Conservation (phyloP, 805 yeast species). For the Saccharomycodes ludwigii region DNA sequence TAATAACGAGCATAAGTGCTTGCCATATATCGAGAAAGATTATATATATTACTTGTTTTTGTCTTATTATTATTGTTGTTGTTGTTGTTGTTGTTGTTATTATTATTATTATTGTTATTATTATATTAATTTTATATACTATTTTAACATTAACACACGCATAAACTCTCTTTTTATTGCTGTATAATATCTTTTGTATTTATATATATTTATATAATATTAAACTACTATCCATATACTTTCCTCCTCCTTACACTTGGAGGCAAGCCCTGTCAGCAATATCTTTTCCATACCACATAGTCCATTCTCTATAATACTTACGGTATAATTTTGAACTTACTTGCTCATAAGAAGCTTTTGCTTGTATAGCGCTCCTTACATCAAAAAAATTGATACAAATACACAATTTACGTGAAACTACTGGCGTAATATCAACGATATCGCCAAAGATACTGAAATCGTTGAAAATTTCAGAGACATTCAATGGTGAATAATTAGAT, state of each 20-base stretch:
- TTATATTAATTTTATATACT: no score
- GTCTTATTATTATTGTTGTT: no score
- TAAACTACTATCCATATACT: background rate
- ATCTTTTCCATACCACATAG: slow-evolving; percentile 55
- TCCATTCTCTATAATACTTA: slow-evolving; percentile 46
- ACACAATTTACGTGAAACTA: slow-evolving; percentile 53
- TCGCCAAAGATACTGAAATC: slow-evolving; percentile 50
- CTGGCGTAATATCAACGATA: slow-evolving; percentile 49
- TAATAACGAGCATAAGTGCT: no score
- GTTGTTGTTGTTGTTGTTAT: no score
- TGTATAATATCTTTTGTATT: no score
- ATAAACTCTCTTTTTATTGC: no score
- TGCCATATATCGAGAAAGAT: no score
- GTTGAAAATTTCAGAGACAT: slow-evolving; percentile 28
- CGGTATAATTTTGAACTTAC: slow-evolving; percentile 23
- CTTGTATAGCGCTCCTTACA: slow-evolving; percentile 45
- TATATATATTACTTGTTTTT: no score
- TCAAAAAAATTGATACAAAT: slow-evolving; percentile 49
- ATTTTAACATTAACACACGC: no score
- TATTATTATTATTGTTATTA: no score
- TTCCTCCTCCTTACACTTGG: slow-evolving; percentile 12
- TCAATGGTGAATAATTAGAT: slow-evolving; percentile 28
- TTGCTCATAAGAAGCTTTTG: slow-evolving; percentile 34
- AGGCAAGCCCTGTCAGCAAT: slow-evolving; percentile 45
- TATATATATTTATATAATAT: no score